Percentiles rank a stretch among this genome's conserved stretches.
Conservation (phyloP, 2,329 filamentous ascomycete genomes). For the Orbilia quercus region DNA sequence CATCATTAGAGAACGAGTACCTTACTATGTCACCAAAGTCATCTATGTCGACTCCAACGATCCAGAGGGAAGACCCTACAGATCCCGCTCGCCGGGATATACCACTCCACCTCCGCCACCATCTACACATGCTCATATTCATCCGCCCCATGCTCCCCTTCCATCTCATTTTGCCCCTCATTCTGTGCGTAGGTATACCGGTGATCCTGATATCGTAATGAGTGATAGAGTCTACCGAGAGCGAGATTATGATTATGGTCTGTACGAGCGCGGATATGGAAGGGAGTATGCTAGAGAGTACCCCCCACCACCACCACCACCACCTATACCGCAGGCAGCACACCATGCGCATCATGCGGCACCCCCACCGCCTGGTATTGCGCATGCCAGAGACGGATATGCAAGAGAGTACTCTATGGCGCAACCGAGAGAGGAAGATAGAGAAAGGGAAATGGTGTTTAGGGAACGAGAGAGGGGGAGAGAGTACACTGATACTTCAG, state of each 20-base stretch:
- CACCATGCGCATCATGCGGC: constrained; percentile 33
- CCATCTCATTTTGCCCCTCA: constrained; percentile 22
- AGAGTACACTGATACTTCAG: constrained; percentile 6
- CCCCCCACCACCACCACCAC: constrained; percentile 17
- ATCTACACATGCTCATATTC: constrained; percentile 17
- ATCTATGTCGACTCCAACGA: constrained; percentile 49
- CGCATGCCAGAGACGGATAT: constrained; percentile 32
- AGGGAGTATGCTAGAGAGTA: constrained; percentile 43
- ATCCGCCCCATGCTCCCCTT: constrained; percentile 18
- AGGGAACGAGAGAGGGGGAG: constrained; percentile 46
- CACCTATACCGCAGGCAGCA: constrained; percentile 3
- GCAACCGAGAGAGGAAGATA: not conserved
- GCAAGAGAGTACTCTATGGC: constrained; percentile 40
- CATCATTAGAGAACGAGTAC: constrained; percentile 39
- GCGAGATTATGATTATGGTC: constrained; percentile 47
- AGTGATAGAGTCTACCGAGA: constrained; percentile 46
- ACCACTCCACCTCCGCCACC: constrained; percentile 27
- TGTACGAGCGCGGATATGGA: constrained; percentile 42
- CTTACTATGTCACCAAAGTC: constrained; percentile 36
- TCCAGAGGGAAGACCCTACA: constrained; percentile 40
- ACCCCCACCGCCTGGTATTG: constrained; percentile 14
- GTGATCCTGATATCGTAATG: constrained; percentile 42
- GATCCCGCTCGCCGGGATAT: constrained; percentile 38
- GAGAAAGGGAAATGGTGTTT: constrained; percentile 36
- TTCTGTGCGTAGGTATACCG: constrained; percentile 44